phyloP scores from a whole-genome alignment of 345 rosid species.

The Erysimum cheiranthoides region DNA sequence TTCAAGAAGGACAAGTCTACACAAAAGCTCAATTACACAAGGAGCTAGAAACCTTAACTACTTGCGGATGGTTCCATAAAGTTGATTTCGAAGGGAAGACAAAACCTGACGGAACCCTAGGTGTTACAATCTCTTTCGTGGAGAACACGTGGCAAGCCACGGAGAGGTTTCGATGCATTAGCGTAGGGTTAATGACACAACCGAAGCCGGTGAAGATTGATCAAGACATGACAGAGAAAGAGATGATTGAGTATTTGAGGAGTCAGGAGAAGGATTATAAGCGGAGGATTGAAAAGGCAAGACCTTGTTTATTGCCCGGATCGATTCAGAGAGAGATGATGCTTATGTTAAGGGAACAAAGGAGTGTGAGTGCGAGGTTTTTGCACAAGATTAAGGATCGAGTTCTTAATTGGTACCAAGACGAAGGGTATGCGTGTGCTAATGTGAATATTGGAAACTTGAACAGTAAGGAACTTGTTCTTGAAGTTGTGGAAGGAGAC shows the following conservation, averaged over 20 bases:
- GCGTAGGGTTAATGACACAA: conserved; percentile 77
- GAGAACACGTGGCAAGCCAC: conserved; percentile 78
- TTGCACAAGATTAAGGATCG: conserved; percentile 75
- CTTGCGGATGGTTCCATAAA: conserved; percentile 82
- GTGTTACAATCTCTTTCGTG: conserved; percentile 59
- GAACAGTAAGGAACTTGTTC: conserved; percentile 79
- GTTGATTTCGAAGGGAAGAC: conserved; percentile 79
- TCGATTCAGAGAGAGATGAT: conserved; percentile 59
- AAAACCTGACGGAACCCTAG: conserved; percentile 74
- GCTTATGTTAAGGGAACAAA: conserved; percentile 70
- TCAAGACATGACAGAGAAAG: conserved; percentile 83
- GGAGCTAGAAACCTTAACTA: conserved; percentile 75
- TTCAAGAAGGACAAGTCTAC: conserved; percentile 72
- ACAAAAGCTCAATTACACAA: conserved; percentile 69
- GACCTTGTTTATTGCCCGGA: conserved; percentile 71
- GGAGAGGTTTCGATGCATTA: conserved; percentile 74
- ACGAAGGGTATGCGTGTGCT: conserved; percentile 82
- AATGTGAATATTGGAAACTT: conserved; percentile 73
- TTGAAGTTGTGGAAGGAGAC: conserved; percentile 93
- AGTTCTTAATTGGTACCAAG: conserved; percentile 87
- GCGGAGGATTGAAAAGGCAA: conserved; percentile 67
- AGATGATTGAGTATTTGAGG: conserved; percentile 68
- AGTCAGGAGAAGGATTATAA: conserved; percentile 83
- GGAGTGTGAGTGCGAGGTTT: conserved; percentile 73
- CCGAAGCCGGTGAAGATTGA: conserved; percentile 77